These are phyloP conservation scores for Xylariaceae sp. DNA, from an alignment of 2,329 filamentous ascomycete species.

Conservation along the genomic window DNA sequence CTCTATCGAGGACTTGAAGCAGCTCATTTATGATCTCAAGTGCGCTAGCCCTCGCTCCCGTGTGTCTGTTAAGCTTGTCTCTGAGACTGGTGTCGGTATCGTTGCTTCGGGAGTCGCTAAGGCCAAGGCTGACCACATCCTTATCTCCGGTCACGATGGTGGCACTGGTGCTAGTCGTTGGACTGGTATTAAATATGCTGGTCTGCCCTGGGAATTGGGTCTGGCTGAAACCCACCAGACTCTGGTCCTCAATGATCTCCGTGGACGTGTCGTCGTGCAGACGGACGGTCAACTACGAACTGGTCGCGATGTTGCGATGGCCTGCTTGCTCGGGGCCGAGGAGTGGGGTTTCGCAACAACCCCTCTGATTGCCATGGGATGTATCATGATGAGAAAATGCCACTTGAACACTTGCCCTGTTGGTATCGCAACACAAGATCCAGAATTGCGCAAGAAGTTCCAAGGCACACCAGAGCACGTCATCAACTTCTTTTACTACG, in stretches of 20 bases:
- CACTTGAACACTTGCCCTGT: constrained; percentile 61
- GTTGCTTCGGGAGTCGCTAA: constrained; percentile 97
- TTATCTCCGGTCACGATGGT: constrained; percentile 95
- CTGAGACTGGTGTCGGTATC: constrained; percentile 94
- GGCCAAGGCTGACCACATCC: constrained; percentile 92
- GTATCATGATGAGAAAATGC: constrained; percentile 88
- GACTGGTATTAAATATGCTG: constrained; percentile 98
- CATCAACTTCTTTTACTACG: constrained; percentile 98
- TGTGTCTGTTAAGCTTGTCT: constrained; percentile 95
- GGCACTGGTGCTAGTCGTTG: constrained; percentile 94
- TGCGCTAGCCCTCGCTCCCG: constrained; percentile 89
- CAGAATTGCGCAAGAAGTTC: constrained; percentile 92
- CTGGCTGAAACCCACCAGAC: constrained; percentile 97
- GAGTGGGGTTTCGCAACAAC: constrained; percentile 97
- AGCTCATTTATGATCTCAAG: constrained; percentile 96
- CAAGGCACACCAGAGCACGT: constrained; percentile 89
- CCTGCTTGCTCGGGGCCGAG: constrained; percentile 92
- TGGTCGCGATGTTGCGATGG: constrained; percentile 89
- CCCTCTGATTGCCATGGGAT: constrained; percentile 93
- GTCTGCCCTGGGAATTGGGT: constrained; percentile 94
- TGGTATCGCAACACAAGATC: constrained; percentile 92
- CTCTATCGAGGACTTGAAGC: constrained; percentile 96
- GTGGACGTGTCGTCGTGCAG: constrained; percentile 92
- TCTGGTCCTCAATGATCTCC: constrained; percentile 88
- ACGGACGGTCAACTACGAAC: constrained; percentile 93